Conservation (phyloP, 23 red algal species). For the Chondrus crispus region DNA sequence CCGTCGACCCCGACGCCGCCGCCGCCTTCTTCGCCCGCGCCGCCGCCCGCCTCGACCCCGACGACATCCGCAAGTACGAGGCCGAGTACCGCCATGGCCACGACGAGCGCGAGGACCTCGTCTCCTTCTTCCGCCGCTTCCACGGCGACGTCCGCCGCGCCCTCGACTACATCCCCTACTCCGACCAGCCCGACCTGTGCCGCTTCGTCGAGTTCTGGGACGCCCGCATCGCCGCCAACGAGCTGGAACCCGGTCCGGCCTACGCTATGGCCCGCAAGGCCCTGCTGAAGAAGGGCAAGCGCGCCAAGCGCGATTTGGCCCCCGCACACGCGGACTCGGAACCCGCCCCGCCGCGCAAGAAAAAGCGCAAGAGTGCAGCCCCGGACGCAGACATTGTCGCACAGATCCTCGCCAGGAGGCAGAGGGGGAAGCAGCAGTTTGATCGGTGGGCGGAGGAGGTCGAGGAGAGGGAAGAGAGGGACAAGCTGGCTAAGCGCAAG, state of each 20-base stretch:
- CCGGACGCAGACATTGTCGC: not conserved
- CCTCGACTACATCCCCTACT: slow-evolving; percentile 77
- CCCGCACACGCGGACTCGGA: not conserved
- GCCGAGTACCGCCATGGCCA: slow-evolving; percentile 24
- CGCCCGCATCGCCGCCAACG: not conserved
- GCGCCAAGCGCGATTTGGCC: not conserved
- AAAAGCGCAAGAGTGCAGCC: not conserved
- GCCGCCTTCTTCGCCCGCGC: slow-evolving; percentile 5
- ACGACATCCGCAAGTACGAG: slow-evolving; percentile 67
- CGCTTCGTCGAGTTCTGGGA: slow-evolving; percentile 70
- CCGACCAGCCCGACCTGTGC: slow-evolving; percentile 36
- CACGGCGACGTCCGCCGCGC: slow-evolving; percentile 43
- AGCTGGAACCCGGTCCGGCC: not conserved
- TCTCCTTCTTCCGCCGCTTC: slow-evolving; percentile 31
- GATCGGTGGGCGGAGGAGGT: slow-evolving; percentile 37
- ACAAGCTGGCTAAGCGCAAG: not conserved
- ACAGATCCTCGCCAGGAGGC: not conserved
- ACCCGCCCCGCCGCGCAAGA: not conserved
- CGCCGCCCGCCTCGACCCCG: not conserved
- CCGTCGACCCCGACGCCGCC: slow-evolving; percentile 9
- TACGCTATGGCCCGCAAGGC: not conserved
- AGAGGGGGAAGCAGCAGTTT: slow-evolving; percentile 24
- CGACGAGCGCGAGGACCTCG: slow-evolving; percentile 61
- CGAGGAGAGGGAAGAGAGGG: not conserved
- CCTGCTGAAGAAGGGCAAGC: slow-evolving; percentile 7